Evolutionary conservation across 768 basidiomycete species (phyloP), one percentile per base, ranked within the genome.

Genomic region (Hypsizygus marmoreus): DNA sequence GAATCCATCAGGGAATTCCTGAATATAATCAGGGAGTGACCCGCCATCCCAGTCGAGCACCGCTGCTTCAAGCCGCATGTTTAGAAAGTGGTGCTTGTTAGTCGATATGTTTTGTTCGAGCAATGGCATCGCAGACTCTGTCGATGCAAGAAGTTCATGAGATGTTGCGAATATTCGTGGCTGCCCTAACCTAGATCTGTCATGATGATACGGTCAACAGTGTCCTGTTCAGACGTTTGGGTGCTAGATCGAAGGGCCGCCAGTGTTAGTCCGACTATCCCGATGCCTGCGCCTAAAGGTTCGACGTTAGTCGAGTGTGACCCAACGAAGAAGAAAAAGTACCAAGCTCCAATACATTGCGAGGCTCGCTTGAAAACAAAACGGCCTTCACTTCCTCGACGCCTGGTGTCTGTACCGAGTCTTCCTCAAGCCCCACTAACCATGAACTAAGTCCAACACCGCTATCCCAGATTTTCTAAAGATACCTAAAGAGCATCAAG

Each of bases 381-480:
- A 59, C 60, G 2, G 70, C 54, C 33, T 59, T 61, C 25, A 76
- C 47, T 26, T 42, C 45, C 35, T 61, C 28, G 17, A 47, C 20
- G 34, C 22, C 50, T 25, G 32, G 30, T 49, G 36, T 45, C 43
- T 10, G 41, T 23, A 38, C 43, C 23, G 49, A 38, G 36, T 56
- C 55, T 47, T 60, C 51, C 30, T 57, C 59, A 42, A 68, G 60
- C 52, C 49, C 65, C 22, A 78, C 70, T 4, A 95, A 69, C 89
- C 89, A 94, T 2, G 91, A 79, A 46, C 87, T 84, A 14, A 94
- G 68, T 5, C 89, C 92, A 36, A 95, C 75, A 2, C 94, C 94
- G 32, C 92, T 94, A 61, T 95, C 93, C 94, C 94, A 97, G 43
- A 95, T 79, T 91, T 95, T 95, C 94, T 95, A 69, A 25, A 57